These are phyloP conservation scores for Ceratocystis eucalypticola DNA, from an alignment of 2,329 filamentous ascomycete genomes.

Conservation along the genomic window DNA sequence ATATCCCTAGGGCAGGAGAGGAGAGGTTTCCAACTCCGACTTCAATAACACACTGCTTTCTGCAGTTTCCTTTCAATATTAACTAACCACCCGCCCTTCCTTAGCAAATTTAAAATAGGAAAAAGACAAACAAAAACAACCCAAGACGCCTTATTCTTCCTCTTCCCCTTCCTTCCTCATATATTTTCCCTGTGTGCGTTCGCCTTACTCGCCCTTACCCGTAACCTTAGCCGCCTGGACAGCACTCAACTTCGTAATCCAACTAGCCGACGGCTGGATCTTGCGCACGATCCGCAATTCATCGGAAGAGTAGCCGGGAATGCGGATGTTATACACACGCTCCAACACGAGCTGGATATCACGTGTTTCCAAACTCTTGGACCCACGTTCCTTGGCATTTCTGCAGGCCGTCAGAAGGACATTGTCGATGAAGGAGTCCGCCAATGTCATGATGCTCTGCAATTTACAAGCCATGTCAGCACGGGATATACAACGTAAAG, in stretches of 20 bases:
- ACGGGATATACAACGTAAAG: not conserved
- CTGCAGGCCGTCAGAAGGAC: conserved; percentile 78
- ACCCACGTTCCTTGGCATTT: conserved; percentile 83
- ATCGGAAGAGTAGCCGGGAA: conserved; percentile 88
- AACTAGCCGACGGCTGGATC: conserved; percentile 72
- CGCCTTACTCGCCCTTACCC: conserved; percentile 44
- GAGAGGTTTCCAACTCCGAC: not conserved
- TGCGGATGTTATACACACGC: conserved; percentile 76
- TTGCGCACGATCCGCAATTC: conserved; percentile 91
- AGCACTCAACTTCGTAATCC: conserved; percentile 95
- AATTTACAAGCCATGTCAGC: not conserved
- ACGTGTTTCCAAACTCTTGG: conserved; percentile 77
- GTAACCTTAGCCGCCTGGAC: conserved; percentile 85
- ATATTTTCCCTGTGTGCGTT: conserved; percentile 38
- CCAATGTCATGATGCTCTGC: conserved; percentile 73
- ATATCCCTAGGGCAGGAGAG: too few species aligned
- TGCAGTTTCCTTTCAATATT: not conserved
- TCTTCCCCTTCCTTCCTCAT: conserved; percentile 25
- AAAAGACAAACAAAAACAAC: not conserved
- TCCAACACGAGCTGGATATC: conserved; percentile 74
- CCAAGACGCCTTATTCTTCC: not conserved
- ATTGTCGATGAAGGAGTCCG: conserved; percentile 89
- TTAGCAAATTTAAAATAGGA: not conserved
- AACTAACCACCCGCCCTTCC: not conserved
- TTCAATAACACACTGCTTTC: not conserved